phyloP scores from a whole-genome alignment of 108 stramenopile species.

The Pseudonitzschia multistriata region DNA sequence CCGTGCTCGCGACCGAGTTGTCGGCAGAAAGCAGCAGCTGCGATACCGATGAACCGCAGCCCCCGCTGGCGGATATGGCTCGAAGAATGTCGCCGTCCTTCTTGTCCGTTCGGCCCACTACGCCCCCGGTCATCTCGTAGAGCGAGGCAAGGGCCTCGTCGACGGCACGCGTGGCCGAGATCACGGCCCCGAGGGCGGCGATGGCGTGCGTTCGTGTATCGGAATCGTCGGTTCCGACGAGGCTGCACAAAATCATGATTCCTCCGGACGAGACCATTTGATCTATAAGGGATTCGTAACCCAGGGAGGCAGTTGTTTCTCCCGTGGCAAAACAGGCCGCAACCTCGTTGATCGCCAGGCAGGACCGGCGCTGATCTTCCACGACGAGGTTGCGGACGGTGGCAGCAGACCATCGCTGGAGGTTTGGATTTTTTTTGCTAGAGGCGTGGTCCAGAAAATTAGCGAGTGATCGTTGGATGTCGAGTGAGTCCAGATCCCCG shows the following conservation, averaged over 20 bases:
- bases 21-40: slow-evolving; percentile 74
- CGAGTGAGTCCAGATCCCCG: slow-evolving; percentile 43
- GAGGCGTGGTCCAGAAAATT: slow-evolving; percentile 74
- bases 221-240: slow-evolving; percentile 67
- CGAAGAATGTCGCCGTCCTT: slow-evolving; percentile 68
- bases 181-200: slow-evolving; percentile 57
- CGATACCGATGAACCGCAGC: slow-evolving; percentile 64
- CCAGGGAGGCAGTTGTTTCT: slow-evolving; percentile 14
- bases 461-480: slow-evolving; percentile 60
- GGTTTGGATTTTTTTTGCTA: slow-evolving; percentile 53
- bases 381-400: slow-evolving; percentile 60
- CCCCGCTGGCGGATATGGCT: slow-evolving; percentile 70
- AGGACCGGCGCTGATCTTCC: slow-evolving; percentile 74
- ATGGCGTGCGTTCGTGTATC: slow-evolving; percentile 80
- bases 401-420: slow-evolving; percentile 81
- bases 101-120: slow-evolving; percentile 33
- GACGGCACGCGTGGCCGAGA: slow-evolving; percentile 64
- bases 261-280: slow-evolving; percentile 69
- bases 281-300: slow-evolving; percentile 66
- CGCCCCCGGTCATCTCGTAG: slow-evolving; percentile 47
- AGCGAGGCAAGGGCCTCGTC: slow-evolving; percentile 40
- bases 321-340: slow-evolving; percentile 46
- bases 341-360: slow-evolving; percentile 47
- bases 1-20: slow-evolving; percentile 70
- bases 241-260: slow-evolving; percentile 74